Evolutionary conservation across 2,329 filamentous ascomycete genomes (phyloP).

Genomic region (Fonsecaea pedrosoi): DNA sequence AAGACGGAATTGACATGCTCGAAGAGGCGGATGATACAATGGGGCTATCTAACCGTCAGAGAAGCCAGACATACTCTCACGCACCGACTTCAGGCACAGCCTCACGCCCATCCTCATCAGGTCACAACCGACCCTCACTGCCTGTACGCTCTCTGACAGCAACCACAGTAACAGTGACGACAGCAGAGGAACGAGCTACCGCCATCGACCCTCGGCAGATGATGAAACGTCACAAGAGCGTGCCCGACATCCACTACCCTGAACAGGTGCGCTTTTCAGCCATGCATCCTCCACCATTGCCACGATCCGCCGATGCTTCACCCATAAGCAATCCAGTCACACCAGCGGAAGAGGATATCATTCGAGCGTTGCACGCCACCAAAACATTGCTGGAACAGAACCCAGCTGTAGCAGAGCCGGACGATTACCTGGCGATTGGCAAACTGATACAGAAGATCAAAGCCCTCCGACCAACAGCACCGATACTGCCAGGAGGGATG

Average conservation of each 20-base stretch:
- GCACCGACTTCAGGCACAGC: slow-evolving; percentile 46
- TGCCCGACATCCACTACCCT: slow-evolving; percentile 54
- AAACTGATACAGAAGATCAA: slow-evolving; percentile 87
- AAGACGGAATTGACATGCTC: slow-evolving; percentile 14
- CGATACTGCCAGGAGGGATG: slow-evolving; percentile 51
- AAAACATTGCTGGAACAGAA: slow-evolving; percentile 80
- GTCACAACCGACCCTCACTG: slow-evolving; percentile 36
- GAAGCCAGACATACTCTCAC: slow-evolving; percentile 85
- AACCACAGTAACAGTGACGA: slow-evolving; percentile 31
- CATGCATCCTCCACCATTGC: slow-evolving; percentile 50
- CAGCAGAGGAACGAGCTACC: slow-evolving; percentile 40
- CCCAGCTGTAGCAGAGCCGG: slow-evolving; percentile 74
- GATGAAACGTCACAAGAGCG: slow-evolving; percentile 54
- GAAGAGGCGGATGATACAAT: slow-evolving; percentile 47
- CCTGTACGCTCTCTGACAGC: slow-evolving; percentile 40
- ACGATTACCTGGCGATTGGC: slow-evolving; percentile 77
- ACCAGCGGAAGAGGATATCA: slow-evolving; percentile 83
- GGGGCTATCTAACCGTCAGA: slow-evolving; percentile 72
- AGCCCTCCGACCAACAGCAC: slow-evolving; percentile 61
- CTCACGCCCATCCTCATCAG: slow-evolving; percentile 56
- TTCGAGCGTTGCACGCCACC: slow-evolving; percentile 79
- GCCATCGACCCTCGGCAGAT: slow-evolving; percentile 43
- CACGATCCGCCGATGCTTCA: slow-evolving; percentile 50
- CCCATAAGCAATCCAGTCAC: slow-evolving; percentile 63
- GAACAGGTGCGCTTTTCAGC: slow-evolving; percentile 47